Base-by-base conservation (phyloP, 495 filamentous ascomycete genomes). In the Astrocystis sublimbata region DNA sequence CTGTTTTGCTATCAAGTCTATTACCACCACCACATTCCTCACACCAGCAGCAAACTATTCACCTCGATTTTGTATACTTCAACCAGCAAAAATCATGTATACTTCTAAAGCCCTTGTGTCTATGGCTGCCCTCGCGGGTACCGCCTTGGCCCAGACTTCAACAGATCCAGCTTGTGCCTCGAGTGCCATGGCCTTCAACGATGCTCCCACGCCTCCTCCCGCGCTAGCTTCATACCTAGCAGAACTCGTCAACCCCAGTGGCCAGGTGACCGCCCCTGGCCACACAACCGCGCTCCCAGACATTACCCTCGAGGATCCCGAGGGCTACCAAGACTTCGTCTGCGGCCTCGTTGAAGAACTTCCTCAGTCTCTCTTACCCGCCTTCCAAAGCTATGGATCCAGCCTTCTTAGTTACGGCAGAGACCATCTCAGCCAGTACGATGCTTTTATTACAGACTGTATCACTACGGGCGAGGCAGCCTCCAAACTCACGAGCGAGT, bases 371-470 rank as follows among this genome's bases (percentile, higher is more conserved):
- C 38, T 57, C 10, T 5, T 43, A 3, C 38, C 53, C 24, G 53
- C 42, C 15, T 57, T 57, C 40, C 5, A 31, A 9, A 43, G 24
- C 23, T 45, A 57, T 17, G 53, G 38, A 8, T 40, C 21, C 1
- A n/a, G 1, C 6, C 53, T 57, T n/a, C 36, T 57, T 15, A 57
- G 40, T 40, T 57, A 57, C 26, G 40, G 53, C n/a, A 57, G 40
- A 7, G 53, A 6, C 26, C 53, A 57, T 21, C 12, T 57, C 10
- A 43, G 38, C 40, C 4, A 2, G 2, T 57, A 57, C n/a, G 53
- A 57, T 3, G 53, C 53, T 9, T 57, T 43, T 17, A 45, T 57
- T 40, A 57, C 53, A n/a, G 21, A 57, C 40, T 57, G 53, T 28
- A 45, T 57, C 13, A 57, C 53, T 26, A 57, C 53, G 1, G 53